Percentiles rank a stretch among this genome's conserved stretches.
phyloP scores from a whole-genome alignment of 371 early-diverging fungal species.

The Rhizomucor miehei region DNA sequence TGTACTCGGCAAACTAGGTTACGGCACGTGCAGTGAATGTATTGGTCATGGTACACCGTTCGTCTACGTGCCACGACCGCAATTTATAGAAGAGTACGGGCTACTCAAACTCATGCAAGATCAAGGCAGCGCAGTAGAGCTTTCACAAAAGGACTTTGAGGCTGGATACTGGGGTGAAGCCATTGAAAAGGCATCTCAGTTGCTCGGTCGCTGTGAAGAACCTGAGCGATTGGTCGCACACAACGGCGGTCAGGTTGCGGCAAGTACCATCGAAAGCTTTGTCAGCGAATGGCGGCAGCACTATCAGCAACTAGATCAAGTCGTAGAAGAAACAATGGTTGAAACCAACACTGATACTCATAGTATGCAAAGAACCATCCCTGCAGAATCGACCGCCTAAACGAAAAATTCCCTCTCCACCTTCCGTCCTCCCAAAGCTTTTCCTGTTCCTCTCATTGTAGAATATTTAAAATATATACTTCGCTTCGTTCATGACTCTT shows the following conservation, averaged over 20 bases:
- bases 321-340: slow-evolving; percentile 4
- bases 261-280: slow-evolving; percentile 43
- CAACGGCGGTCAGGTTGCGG: slow-evolving; percentile 58
- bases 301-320: slow-evolving; percentile 4
- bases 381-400: no score
- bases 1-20: slow-evolving; percentile 77
- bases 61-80: slow-evolving; percentile 75
- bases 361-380: neutral
- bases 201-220: slow-evolving; percentile 36
- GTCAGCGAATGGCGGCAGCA: slow-evolving; percentile 36
- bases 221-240: slow-evolving; percentile 42
- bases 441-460: no score
- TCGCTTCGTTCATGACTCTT: no score
- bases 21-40: slow-evolving; percentile 81
- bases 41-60: slow-evolving; percentile 71
- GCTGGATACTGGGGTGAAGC: slow-evolving; percentile 55
- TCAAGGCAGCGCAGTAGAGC: slow-evolving; percentile 63
- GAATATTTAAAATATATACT: no score
- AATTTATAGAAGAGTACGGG: slow-evolving; percentile 78
- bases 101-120: slow-evolving; percentile 62
- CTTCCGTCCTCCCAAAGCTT: no score
- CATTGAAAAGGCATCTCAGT: slow-evolving; percentile 34
- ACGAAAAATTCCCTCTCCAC: no score
- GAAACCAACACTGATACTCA: neutral
- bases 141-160: slow-evolving; percentile 62